phyloP scores from a whole-genome alignment of 73 alveolate genomes.

The Stentor coeruleus region DNA sequence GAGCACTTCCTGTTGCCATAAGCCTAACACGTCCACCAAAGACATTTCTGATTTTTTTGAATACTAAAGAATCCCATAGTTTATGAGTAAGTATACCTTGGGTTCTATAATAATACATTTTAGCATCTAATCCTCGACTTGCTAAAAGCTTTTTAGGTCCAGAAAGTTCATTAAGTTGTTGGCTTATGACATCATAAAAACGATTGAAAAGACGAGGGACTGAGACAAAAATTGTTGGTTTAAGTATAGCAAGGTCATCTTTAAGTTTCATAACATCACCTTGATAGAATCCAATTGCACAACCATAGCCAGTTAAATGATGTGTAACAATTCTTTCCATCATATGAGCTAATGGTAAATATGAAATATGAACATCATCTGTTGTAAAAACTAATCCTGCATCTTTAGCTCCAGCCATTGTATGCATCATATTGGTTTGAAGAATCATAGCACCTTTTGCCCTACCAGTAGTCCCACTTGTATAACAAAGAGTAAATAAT shows the following conservation, averaged over 20 bases:
- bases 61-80: slow-evolving; percentile 59
- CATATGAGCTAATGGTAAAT: slow-evolving; percentile 86
- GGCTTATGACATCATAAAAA: slow-evolving; percentile 75
- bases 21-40: slow-evolving; percentile 83
- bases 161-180: slow-evolving; percentile 39
- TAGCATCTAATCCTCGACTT: slow-evolving; percentile 52
- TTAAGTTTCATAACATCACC: slow-evolving; percentile 45
- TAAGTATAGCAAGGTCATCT: slow-evolving; percentile 52
- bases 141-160: slow-evolving; percentile 48
- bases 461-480: slow-evolving; percentile 90
- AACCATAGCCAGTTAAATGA: slow-evolving; percentile 52
- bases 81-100: slow-evolving; percentile 41
- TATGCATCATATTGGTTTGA: slow-evolving; percentile 54
- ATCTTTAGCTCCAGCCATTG: slow-evolving; percentile 23
- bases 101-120: slow-evolving; percentile 26
- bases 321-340: slow-evolving; percentile 69
- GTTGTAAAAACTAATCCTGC: slow-evolving; percentile 54
- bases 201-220: slow-evolving; percentile 48
- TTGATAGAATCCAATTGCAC: slow-evolving; percentile 50
- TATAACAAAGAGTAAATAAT: slow-evolving; percentile 68
- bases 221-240: slow-evolving; percentile 31
- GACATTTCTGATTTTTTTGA: slow-evolving; percentile 55
- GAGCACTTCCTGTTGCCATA: slow-evolving; percentile 85
- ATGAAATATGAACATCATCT: slow-evolving; percentile 68
- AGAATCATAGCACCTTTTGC: slow-evolving; percentile 88